phyloP scores from a whole-genome alignment of 768 basidiomycete species.

The Solioccasus polychromus region DNA sequence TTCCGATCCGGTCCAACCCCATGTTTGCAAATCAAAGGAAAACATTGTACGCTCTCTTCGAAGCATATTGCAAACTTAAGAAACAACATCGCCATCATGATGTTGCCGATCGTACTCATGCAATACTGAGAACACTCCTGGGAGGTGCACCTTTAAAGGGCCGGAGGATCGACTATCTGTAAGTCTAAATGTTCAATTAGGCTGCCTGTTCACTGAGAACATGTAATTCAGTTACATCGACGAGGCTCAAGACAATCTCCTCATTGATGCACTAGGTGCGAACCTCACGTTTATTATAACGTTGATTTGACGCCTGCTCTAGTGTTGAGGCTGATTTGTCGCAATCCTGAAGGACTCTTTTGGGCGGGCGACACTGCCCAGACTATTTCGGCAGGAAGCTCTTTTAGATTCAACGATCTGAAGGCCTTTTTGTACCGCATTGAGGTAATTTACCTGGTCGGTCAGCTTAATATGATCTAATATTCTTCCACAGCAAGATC shows the following conservation, averaged over 20 bases:
- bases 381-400: constrained; percentile 69
- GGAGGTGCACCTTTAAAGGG: constrained; percentile 32
- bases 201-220: neutral
- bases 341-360: constrained; percentile 64
- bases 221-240: constrained; percentile 52
- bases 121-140: constrained; percentile 39
- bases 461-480: no score
- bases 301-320: constrained; percentile 8
- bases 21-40: constrained; percentile 51
- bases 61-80: constrained; percentile 49
- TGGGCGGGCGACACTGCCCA: constrained; percentile 84
- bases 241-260: constrained; percentile 69
- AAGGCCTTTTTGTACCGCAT: constrained; percentile 63
- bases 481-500: constrained; percentile 19
- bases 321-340: constrained; percentile 65
- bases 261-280: constrained; percentile 61
- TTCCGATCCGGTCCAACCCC: constrained; percentile 51
- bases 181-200: constrained; percentile 13
- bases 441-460: no score
- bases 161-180: constrained; percentile 55
- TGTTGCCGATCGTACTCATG: constrained; percentile 61
- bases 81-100: constrained; percentile 44
- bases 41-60: constrained; percentile 52
- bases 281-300: neutral
- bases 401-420: constrained; percentile 69